Evolutionary conservation across 129 eudicot genomes (phyloP).

Genomic region (Flaveria sonorensis): DNA sequence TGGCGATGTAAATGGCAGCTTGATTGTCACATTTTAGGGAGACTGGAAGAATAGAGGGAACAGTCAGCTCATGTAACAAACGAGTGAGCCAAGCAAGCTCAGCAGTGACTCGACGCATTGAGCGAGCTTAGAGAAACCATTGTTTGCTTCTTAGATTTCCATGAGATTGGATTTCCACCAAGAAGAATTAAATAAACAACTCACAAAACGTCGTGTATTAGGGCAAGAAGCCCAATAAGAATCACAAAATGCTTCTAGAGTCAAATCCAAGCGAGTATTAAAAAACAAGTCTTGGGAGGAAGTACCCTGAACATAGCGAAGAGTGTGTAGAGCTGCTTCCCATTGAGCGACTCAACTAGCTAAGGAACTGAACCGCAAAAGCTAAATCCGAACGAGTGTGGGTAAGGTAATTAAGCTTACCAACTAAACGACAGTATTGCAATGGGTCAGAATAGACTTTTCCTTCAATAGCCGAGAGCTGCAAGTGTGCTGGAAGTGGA

Average conservation of each 20-base stretch:
- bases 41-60: no score
- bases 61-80: no score
- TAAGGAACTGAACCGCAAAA: not conserved
- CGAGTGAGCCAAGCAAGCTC: no score
- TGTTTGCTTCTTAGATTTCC: not conserved
- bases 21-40: no score
- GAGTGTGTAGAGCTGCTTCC: not conserved
- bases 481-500: not conserved
- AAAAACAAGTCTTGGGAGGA: not conserved
- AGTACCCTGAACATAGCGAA: not conserved
- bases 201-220: not conserved
- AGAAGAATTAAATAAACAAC: not conserved
- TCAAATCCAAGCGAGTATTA: not conserved
- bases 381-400: not conserved
- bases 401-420: not conserved
- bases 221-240: conserved; percentile 10
- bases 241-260: not conserved
- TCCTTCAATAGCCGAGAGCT: not conserved
- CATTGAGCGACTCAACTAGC: not conserved
- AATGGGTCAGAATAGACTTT: not conserved
- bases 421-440: not conserved
- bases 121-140: not conserved
- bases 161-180: not conserved
- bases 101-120: not conserved
- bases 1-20: no score